A percentile compares a stretch with the other conserved stretches of the same genome.
Conservation (phyloP, 1,139 yeast species). For the Suhomyces bolitotheri region DNA sequence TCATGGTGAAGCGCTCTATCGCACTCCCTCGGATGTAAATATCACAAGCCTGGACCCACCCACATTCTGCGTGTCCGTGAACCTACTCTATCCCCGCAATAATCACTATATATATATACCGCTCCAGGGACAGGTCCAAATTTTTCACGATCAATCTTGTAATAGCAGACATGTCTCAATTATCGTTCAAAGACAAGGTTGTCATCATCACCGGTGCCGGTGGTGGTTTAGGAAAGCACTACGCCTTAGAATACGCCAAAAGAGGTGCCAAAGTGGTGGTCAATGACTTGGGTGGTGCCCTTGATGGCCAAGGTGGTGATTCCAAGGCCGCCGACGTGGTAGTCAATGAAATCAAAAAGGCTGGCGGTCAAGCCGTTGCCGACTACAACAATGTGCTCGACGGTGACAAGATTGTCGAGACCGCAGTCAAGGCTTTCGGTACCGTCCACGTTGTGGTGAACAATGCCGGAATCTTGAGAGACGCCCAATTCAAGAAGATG, state of each 20-base stretch:
- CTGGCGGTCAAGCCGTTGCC: constrained; percentile 89
- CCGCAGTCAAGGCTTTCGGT: constrained; percentile 86
- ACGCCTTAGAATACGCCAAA: constrained; percentile 83
- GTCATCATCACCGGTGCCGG: constrained; percentile 97
- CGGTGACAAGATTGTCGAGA: constrained; percentile 82
- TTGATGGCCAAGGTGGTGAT: constrained; percentile 67
- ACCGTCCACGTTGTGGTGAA: constrained; percentile 86
- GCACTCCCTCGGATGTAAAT: constrained; percentile 5
- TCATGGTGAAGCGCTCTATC: too few species aligned
- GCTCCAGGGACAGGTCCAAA: neutral
- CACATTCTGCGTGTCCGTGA: constrained; percentile 1
- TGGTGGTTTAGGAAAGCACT: constrained; percentile 90
- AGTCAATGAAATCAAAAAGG: constrained; percentile 73
- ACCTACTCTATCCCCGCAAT: constrained; percentile 8
- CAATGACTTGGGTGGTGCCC: constrained; percentile 87
- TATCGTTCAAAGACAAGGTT: constrained; percentile 72
- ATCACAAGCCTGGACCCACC: constrained; percentile 5
- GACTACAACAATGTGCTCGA: constrained; percentile 90
- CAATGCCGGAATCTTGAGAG: constrained; percentile 93
- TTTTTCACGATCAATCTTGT: constrained; percentile 2
- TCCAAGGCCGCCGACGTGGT: constrained; percentile 83
- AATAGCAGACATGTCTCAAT: constrained; percentile 30
- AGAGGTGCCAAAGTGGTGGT: constrained; percentile 94
- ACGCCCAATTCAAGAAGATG: constrained; percentile 79
- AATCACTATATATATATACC: constrained; percentile 9